A percentile compares a stretch with the other conserved stretches of the same genome.
Evolutionary conservation across 805 yeast genomes (phyloP).

Genomic region (Candida insectalens): DNA sequence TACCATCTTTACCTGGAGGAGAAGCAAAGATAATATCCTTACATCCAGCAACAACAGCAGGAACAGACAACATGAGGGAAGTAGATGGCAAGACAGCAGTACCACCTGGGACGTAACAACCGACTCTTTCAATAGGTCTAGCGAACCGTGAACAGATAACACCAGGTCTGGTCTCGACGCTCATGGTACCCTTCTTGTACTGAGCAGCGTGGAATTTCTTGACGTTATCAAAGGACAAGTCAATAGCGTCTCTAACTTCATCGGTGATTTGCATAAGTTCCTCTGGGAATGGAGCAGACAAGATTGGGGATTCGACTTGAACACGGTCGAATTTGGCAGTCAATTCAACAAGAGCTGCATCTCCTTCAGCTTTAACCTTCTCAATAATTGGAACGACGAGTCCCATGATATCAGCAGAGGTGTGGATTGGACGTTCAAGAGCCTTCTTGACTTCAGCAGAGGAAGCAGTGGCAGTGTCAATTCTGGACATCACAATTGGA

Average conservation of each 20-base stretch:
- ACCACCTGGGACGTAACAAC: slow-evolving; percentile 97
- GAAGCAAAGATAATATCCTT: slow-evolving; percentile 86
- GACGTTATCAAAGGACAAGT: slow-evolving; percentile 81
- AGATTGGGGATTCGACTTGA: slow-evolving; percentile 55
- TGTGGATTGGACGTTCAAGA: slow-evolving; percentile 89
- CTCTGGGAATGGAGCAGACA: slow-evolving; percentile 80
- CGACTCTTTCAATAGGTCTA: slow-evolving; percentile 89
- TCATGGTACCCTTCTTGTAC: slow-evolving; percentile 58
- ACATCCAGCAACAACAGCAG: slow-evolving; percentile 97
- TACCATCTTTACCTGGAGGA: slow-evolving; percentile 92
- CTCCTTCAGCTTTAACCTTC: slow-evolving; percentile 70
- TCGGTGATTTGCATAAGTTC: slow-evolving; percentile 66
- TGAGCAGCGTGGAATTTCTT: slow-evolving; percentile 92
- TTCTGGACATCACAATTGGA: slow-evolving; percentile 40
- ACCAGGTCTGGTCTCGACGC: slow-evolving; percentile 90
- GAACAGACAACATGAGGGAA: slow-evolving; percentile 96
- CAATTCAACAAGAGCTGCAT: slow-evolving; percentile 76
- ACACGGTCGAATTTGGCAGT: slow-evolving; percentile 92
- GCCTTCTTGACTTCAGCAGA: slow-evolving; percentile 45
- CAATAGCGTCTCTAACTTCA: slow-evolving; percentile 74
- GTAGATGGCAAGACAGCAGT: slow-evolving; percentile 98
- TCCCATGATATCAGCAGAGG: slow-evolving; percentile 85
- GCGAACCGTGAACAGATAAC: slow-evolving; percentile 92
- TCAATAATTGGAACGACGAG: slow-evolving; percentile 85
- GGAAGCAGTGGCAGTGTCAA: slow-evolving; percentile 31